Conservation (phyloP, 768 basidiomycete genomes). For the Russula emetica region DNA sequence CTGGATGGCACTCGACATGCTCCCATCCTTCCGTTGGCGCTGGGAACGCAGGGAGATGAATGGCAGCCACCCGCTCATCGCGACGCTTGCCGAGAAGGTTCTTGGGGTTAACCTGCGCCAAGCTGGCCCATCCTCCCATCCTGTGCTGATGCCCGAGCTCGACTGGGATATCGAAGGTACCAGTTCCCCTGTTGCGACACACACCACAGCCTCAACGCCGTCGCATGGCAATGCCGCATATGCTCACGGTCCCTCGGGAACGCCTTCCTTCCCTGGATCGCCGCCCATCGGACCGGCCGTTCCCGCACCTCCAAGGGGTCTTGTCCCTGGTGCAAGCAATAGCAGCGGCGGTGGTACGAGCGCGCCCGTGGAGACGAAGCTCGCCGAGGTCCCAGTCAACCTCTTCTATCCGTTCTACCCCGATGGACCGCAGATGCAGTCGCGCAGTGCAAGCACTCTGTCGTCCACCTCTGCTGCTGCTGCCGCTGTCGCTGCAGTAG, state of each 20-base stretch:
- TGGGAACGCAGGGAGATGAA: slow-evolving; percentile 84
- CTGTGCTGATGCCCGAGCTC: slow-evolving; percentile 40
- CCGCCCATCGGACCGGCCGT: slow-evolving; percentile 25
- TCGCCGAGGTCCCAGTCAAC: slow-evolving; percentile 63
- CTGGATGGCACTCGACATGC: slow-evolving; percentile 83
- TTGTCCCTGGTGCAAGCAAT: slow-evolving; percentile 10
- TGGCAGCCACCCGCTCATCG: slow-evolving; percentile 79
- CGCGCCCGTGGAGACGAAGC: slow-evolving; percentile 31
- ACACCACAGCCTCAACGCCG: slow-evolving; percentile 25
- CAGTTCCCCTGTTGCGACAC: slow-evolving; percentile 13
- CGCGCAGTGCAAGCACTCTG: slow-evolving; percentile 25
- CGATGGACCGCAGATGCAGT: slow-evolving; percentile 39
- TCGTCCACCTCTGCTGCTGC: neutral
- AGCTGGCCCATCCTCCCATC: slow-evolving; percentile 42
- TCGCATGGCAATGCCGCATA: slow-evolving; percentile 37
- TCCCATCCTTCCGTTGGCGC: slow-evolving; percentile 86
- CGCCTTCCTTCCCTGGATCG: slow-evolving; percentile 32
- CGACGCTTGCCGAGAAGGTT: slow-evolving; percentile 75
- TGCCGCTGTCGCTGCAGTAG: slow-evolving; percentile 10
- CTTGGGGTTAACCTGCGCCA: slow-evolving; percentile 68
- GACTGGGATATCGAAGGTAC: slow-evolving; percentile 44
- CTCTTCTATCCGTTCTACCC: slow-evolving; percentile 80
- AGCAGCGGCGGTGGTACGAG: neutral
- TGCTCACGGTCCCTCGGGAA: slow-evolving; percentile 26
- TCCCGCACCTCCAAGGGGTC: neutral